A percentile compares a stretch with the other conserved stretches of the same genome.
These are phyloP conservation scores for Solanum clarkiae DNA, from an alignment of 257 asterid genomes.

Conservation along the genomic window DNA sequence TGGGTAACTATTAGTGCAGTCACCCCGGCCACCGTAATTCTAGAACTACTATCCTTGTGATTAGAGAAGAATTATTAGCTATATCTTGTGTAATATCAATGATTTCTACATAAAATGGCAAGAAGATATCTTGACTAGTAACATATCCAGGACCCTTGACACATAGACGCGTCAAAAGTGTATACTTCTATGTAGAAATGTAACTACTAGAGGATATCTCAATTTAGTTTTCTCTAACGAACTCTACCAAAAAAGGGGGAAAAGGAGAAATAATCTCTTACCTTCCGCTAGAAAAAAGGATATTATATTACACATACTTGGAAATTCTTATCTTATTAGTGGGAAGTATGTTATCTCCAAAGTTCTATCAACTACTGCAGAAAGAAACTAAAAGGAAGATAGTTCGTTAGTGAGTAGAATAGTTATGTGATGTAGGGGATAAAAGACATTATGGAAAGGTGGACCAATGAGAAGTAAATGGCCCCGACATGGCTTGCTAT, in stretches of 20 bases:
- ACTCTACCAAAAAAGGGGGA: not conserved
- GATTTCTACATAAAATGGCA: no score
- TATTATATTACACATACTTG: not conserved
- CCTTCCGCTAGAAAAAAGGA: not conserved
- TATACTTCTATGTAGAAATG: not conserved
- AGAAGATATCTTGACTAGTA: no score
- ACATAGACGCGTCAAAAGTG: no score
- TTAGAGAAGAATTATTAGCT: not conserved
- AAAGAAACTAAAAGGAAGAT: not conserved
- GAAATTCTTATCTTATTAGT: not conserved
- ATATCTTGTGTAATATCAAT: not conserved
- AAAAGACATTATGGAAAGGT: not conserved
- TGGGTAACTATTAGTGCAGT: not conserved
- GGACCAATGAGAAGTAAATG: slow-evolving; percentile 35
- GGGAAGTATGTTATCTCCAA: not conserved
- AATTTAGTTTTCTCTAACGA: not conserved
- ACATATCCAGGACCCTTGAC: no score
- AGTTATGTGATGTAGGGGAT: not conserved
- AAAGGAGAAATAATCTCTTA: not conserved
- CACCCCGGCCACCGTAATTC: not conserved
- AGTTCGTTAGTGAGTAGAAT: not conserved
- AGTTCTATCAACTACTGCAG: not conserved
- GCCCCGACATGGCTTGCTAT: slow-evolving; percentile 58
- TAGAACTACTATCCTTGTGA: not conserved
- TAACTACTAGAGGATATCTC: not conserved